Base-by-base conservation (phyloP, 768 basidiomycete species). In the Leucocoprinus sp. region DNA sequence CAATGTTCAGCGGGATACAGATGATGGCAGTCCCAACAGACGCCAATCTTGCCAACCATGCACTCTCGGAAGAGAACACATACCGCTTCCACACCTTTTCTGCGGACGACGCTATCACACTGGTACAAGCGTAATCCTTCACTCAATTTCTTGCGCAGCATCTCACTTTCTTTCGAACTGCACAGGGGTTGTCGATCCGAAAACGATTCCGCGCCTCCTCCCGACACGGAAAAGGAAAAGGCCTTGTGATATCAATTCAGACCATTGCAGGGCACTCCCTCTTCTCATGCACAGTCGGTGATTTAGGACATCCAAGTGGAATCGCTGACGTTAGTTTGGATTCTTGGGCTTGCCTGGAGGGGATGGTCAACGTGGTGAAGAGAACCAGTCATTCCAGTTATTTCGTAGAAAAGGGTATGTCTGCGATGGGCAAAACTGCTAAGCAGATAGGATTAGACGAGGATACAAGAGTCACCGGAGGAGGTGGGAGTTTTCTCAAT, bases 351-450 rank as follows among this genome's bases (percentile, higher is more conserved):
- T 77, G 75, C 55, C 56, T 90, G 35, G 84, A 90, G 63, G 79
- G 82, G 33, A 89, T 90, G 82, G 69, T 89, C 52, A 76, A 75
- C 31, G 81, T 88, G 19, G 86, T 88, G 37, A 76, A 72, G 54
- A 71, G 85, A 49, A 90, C 86, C 14, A 86, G 88, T 1, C 88
- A 90, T 58, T 86, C 85, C 6, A 87, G 82, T 53, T 90, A 71
- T 60, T 91, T 91, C 60, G 84, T 91, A 7, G 87, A 90, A 58
- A 89, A 88, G 57, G 84, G 85, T 5, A 87, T 87, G 78, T 77
- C 75, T 38, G 87, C 87, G 3, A 82, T 84, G 80, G 82, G 83
- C 14, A 87, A 84, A 64, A 80, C 79, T 5, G 72, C 82, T 29
- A 76, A 76, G 53, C 81, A 87, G 54, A 69, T 84, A 65, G 85